Base-by-base conservation (phyloP, 768 basidiomycete genomes). In the Lepiota brunneoincarnata region DNA sequence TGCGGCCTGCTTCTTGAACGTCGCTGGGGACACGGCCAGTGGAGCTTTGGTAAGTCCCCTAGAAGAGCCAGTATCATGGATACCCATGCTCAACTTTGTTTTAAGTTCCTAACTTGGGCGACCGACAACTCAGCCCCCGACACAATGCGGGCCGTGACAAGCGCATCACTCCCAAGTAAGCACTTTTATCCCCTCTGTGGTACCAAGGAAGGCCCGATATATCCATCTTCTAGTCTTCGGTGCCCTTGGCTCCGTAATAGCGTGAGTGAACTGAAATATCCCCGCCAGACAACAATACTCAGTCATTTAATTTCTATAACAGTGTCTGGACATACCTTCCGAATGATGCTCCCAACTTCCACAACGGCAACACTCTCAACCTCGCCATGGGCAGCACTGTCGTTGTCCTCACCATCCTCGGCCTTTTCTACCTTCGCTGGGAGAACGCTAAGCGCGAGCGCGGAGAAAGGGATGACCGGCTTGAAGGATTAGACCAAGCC, bases 121-220 rank as follows among this genome's bases (percentile, higher is more conserved):
- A 73, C 75, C n/a, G 77, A 78, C 54, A 80, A 80, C 54, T 73
- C 77, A 2, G 73, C 76, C 1, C 78, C 77, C 1, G 76, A 79
- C 55, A 80, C 78, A 6, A 70, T 79, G 52, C 67, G 73, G 42
- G 77, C 76, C 2, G 73, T 78, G 15, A 69, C 70, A 1, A 74
- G 74, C 21, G 77, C 74, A 3, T 61, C 75, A 7, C 72, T 80
- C 43, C 72, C 76, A 28, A 74, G 75, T 68, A 55, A 31, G 31
- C 6, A 10, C 31, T 28, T 10, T 31, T 31, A n/a, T 72, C 66
- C 47, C 74, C 17, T 72, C 72, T 1, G 72, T 17, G 51, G 74
- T 23, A 73, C 73, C 18, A 63, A 72, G 17, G 58, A 74, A 9
- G 69, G 74, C 7, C 69, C 70, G 73, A 72, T 49, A 47, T 68